These are phyloP conservation scores for Trametes polyzona DNA, from an alignment of 1,284 basidiomycete genomes.

Conservation along the genomic window DNA sequence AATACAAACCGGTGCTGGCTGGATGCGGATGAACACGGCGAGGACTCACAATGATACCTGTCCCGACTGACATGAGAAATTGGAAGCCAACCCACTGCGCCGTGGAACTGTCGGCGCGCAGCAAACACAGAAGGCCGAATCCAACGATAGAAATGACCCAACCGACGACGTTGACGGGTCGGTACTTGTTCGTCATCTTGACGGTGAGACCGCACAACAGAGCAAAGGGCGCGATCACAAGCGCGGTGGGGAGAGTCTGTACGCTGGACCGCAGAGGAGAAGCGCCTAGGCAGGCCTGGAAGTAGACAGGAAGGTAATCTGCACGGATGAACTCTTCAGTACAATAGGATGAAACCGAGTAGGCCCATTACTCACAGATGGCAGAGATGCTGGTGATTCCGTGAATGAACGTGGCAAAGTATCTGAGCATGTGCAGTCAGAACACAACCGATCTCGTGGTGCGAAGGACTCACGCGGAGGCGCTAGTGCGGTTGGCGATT, in stretches of 20 bases:
- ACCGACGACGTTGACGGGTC: constrained; percentile 29
- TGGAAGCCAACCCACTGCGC: constrained; percentile 40
- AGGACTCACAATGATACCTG: constrained; percentile 32
- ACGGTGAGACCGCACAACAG: constrained; percentile 31
- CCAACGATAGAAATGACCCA: constrained; percentile 37
- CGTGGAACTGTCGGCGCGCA: constrained; percentile 31
- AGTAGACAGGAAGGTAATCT: constrained; percentile 44
- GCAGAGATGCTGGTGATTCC: constrained; percentile 15
- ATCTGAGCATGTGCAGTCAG: constrained; percentile 14
- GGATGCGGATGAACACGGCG: not conserved
- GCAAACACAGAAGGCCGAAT: constrained; percentile 32
- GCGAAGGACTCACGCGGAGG: constrained; percentile 30
- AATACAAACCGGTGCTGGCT: not conserved
- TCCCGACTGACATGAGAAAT: constrained; percentile 32
- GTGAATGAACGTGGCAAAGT: constrained; percentile 26
- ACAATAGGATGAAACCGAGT: no score
- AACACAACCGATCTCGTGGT: not conserved
- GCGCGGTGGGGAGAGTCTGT: constrained; percentile 28
- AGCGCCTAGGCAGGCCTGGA: constrained; percentile 41
- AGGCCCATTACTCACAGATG: constrained; percentile 8
- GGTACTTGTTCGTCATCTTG: constrained; percentile 28
- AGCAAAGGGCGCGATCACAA: constrained; percentile 30
- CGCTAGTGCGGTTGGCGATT: constrained; percentile 35
- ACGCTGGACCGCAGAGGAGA: constrained; percentile 32
- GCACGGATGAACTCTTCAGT: not conserved